Percentiles rank a stretch among this genome's conserved stretches.
Conservation (phyloP, 2,329 filamentous ascomycete genomes). For the Xylaria sp. region DNA sequence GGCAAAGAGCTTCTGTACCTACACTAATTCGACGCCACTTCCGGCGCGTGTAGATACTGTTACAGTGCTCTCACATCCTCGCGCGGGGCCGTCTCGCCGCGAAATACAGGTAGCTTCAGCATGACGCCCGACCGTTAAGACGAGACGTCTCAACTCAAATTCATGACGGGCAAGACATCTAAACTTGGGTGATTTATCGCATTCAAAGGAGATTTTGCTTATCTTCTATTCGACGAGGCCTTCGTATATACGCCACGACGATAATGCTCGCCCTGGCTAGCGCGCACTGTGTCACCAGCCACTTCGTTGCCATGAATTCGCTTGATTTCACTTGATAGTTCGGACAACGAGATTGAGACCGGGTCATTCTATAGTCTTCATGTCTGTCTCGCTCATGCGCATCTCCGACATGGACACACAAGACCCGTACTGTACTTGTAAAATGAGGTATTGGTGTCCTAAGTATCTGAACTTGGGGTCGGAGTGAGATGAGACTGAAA, state of each 20-base stretch:
- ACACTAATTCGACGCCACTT: neutral
- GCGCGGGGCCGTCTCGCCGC: too few species aligned
- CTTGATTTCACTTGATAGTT: slow-evolving; percentile 3
- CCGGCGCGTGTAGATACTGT: too few species aligned
- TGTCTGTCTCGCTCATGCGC: slow-evolving; percentile 7
- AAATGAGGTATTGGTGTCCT: neutral
- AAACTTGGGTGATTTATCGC: too few species aligned
- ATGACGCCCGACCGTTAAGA: too few species aligned
- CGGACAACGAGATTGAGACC: slow-evolving; percentile 2
- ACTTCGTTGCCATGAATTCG: neutral
- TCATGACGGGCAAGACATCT: too few species aligned
- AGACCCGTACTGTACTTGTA: neutral
- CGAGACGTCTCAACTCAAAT: too few species aligned
- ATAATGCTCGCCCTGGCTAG: neutral
- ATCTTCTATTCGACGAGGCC: too few species aligned
- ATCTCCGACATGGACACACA: neutral
- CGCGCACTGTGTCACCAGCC: neutral
- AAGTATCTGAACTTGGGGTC: neutral
- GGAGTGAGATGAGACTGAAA: neutral
- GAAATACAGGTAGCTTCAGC: too few species aligned
- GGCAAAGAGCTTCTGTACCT: neutral
- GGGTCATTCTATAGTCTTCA: slow-evolving; percentile 1
- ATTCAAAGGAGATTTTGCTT: too few species aligned
- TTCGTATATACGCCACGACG: neutral
- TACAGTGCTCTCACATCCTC: too few species aligned